Evolutionary conservation across 768 basidiomycete genomes (phyloP).

Genomic region (Suillus subluteus): DNA sequence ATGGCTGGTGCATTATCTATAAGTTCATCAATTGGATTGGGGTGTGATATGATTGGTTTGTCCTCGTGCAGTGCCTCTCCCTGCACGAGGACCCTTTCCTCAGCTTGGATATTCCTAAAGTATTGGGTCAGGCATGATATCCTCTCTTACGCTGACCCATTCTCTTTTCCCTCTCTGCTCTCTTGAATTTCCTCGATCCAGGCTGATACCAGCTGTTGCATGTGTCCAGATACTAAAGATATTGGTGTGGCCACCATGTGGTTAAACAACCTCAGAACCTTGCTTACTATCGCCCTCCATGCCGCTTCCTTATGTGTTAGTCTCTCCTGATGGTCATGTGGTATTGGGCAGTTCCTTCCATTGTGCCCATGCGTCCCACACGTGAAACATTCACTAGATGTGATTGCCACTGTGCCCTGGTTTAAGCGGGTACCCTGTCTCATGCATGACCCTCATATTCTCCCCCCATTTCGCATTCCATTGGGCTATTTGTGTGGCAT

Average conservation of each 20-base stretch:
- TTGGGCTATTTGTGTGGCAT: too few relatives aligned
- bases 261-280: neutral
- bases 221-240: neutral
- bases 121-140: neutral
- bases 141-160: neutral
- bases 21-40: neutral
- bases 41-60: neutral
- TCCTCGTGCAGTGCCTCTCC: neutral
- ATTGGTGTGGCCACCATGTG: neutral
- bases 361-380: neutral
- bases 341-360: neutral
- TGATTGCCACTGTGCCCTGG: too few relatives aligned
- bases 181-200: neutral
- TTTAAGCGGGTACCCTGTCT: too few relatives aligned
- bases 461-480: too few relatives aligned
- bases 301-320: neutral
- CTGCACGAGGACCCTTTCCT: neutral
- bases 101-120: neutral
- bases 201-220: accelerated
- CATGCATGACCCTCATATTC: too few relatives aligned
- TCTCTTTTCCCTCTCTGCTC: neutral
- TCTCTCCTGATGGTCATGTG: neutral
- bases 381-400: too few relatives aligned
- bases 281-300: neutral
- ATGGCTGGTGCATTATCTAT: neutral